These are phyloP conservation scores for Phytophthora pisi DNA, from an alignment of 352 stramenopile genomes.

Conservation along the genomic window DNA sequence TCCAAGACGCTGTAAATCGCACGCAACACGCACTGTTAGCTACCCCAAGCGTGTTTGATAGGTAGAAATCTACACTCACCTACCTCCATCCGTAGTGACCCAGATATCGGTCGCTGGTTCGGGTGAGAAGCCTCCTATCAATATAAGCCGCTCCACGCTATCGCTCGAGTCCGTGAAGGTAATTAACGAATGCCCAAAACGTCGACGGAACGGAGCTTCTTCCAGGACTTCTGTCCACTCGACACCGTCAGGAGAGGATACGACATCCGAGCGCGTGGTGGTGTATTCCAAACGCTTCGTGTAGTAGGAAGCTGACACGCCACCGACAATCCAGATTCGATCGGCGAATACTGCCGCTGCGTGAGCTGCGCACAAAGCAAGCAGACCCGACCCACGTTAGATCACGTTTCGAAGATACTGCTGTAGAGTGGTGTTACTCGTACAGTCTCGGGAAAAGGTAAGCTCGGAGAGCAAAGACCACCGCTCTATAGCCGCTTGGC, in stretches of 20 bases:
- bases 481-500: conserved; percentile 48
- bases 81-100: conserved; percentile 70
- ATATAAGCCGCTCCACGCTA: conserved; percentile 52
- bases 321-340: conserved; percentile 76
- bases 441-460: conserved; percentile 77
- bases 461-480: conserved; percentile 60
- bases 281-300: conserved; percentile 76
- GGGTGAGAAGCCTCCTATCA: conserved; percentile 79
- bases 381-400: not conserved
- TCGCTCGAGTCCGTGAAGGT: conserved; percentile 63
- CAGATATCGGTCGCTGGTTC: conserved; percentile 79
- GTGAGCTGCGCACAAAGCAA: conserved; percentile 47
- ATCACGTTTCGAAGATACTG: not conserved
- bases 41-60: not conserved
- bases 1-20: conserved; percentile 46
- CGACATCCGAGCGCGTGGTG: conserved; percentile 67
- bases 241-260: conserved; percentile 60
- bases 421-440: not conserved
- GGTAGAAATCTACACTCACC: not conserved
- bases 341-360: conserved; percentile 60
- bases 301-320: conserved; percentile 77
- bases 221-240: conserved; percentile 73
- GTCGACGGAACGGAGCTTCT: conserved; percentile 72
- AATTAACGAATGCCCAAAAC: conserved; percentile 76
- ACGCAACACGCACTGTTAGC: conserved; percentile 4